Evolutionary conservation across 208 protist genomes (phyloP), one percentile per base, ranked within the genome.

Genomic region (Acanthamoeba lenticulata): DNA sequence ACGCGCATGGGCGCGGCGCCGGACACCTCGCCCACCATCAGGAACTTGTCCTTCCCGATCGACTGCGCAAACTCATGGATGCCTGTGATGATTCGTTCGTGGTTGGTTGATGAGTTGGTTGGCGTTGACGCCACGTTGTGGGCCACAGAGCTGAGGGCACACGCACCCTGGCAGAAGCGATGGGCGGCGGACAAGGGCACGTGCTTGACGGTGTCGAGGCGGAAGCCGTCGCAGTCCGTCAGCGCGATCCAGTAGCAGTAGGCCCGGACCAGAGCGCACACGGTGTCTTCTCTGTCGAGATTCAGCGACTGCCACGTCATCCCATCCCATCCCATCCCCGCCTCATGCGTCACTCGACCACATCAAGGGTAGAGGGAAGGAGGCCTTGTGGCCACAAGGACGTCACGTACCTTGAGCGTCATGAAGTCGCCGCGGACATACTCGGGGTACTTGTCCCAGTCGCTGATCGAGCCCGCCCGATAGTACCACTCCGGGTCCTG

Each of bases 401-500:
- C 57, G 57, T 1, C n/a, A 29, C 2, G 6, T 40, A 38, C 74
- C 74, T 85, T 85, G 45, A 85, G 74, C 21, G 74, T 85, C 74
- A 85, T 85, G n/a, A 85, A 85, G 44, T 85, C 74, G 38, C 74
- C 74, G 24, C 74, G 38, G 6, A 85, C 42, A 21, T 45, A 85
- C 44, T 85, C 74, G 29, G 74, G 74, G 32, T 85, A 29, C n/a
- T 57, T 52, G 44, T 85, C 74, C 74, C 74, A 85, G 27, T 85
- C 45, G 27, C 15, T 29, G 74, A 85, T 85, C 1, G 74, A 45
- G 21, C 74, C 74, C 9, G 74, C 40, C 29, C 44, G 2, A 29
- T 38, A 85, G 74, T 85, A 85, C 74, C 74, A 85, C 74, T 85
- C 74, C 21, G 74, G 74, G 45, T 85, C 74, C 44, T 85, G 74